Evolutionary conservation across 441 rosid species (phyloP).

Genomic region (Erodium trifolium): DNA sequence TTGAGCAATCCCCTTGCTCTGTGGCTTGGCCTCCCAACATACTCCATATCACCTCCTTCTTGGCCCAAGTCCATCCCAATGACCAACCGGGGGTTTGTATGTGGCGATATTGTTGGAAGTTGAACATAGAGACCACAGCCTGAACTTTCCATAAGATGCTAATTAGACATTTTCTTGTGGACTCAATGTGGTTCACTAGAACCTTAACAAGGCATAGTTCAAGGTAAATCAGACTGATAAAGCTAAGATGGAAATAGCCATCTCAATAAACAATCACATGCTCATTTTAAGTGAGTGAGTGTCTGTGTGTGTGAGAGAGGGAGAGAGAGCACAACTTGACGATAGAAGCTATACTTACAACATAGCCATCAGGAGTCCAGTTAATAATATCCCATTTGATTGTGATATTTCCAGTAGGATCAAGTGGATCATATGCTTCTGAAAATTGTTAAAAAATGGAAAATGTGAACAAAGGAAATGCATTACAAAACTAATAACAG

Average conservation of each 20-base stretch:
- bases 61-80: constrained; percentile 81
- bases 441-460: neutral
- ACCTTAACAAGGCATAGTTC: too few relatives aligned
- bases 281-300: too few relatives aligned
- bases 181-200: too few relatives aligned
- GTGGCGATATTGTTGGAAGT: constrained; percentile 70
- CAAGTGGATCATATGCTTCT: constrained; percentile 84
- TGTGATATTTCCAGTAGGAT: constrained; percentile 75
- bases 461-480: neutral
- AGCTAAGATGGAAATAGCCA: too few relatives aligned
- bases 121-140: constrained; percentile 31
- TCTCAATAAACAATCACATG: too few relatives aligned
- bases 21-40: constrained; percentile 29
- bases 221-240: too few relatives aligned
- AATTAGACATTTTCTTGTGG: too few relatives aligned
- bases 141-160: too few relatives aligned
- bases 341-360: constrained; percentile 23
- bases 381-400: constrained; percentile 81
- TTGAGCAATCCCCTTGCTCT: constrained; percentile 81
- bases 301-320: too few relatives aligned
- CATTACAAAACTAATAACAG: neutral
- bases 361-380: constrained; percentile 78
- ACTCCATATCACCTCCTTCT: constrained; percentile 75
- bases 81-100: constrained; percentile 75
- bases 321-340: too few relatives aligned